phyloP scores from a whole-genome alignment of 2,329 filamentous ascomycete genomes.

The Pseudocercospora ulei region DNA sequence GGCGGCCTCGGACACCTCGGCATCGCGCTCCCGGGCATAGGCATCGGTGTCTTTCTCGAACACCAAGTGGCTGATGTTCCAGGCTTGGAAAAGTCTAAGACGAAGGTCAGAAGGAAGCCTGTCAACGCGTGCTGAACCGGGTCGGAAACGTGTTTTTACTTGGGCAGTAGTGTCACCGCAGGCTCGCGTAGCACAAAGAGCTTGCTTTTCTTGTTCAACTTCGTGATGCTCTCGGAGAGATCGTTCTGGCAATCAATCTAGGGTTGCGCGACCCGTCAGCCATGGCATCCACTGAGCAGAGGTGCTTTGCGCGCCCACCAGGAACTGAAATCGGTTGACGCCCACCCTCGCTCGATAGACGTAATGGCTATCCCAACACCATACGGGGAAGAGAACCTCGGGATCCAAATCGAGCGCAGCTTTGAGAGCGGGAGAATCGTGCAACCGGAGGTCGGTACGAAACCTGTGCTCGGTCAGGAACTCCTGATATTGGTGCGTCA shows the following conservation, averaged over 20 bases:
- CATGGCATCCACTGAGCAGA: not conserved
- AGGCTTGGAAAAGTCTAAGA: conserved; percentile 63
- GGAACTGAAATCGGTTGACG: conserved; percentile 63
- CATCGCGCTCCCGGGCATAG: conserved; percentile 58
- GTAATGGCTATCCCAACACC: conserved; percentile 58
- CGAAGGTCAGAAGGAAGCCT: conserved; percentile 61
- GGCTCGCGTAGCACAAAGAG: conserved; percentile 63
- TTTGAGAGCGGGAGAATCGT: conserved; percentile 64
- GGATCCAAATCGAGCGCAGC: conserved; percentile 62
- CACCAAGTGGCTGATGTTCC: conserved; percentile 65
- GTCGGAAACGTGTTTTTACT: too few relatives aligned
- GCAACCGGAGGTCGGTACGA: conserved; percentile 64
- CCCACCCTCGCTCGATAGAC: conserved; percentile 62
- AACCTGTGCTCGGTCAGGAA: conserved; percentile 37
- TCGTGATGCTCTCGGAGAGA: conserved; percentile 56
- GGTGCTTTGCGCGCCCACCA: too few relatives aligned
- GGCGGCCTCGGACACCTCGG: conserved; percentile 50
- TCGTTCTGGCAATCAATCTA: conserved; percentile 62
- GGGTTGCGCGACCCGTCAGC: not conserved
- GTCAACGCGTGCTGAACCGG: too few relatives aligned
- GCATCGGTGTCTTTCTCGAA: conserved; percentile 72
- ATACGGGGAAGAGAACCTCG: conserved; percentile 63
- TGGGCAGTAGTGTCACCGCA: conserved; percentile 60
- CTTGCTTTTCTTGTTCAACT: conserved; percentile 60
- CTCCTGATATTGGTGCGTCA: not conserved